phyloP scores from a whole-genome alignment of 805 yeast species.

The Hermanozyma aechmeae region DNA sequence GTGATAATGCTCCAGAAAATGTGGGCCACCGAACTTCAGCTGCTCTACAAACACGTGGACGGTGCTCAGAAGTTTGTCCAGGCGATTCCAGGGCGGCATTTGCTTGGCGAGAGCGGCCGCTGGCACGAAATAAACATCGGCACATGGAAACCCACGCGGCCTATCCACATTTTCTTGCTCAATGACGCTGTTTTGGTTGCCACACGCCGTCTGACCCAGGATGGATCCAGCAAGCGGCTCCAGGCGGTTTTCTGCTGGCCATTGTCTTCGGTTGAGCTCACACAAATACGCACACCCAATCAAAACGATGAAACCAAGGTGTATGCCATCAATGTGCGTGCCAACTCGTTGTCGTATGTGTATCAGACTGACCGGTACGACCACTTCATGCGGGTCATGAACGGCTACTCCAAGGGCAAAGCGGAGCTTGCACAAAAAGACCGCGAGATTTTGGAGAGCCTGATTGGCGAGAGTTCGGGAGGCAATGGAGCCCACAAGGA shows the following conservation, averaged over 20 bases:
- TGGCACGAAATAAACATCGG: slow-evolving; percentile 86
- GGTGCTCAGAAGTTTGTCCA: slow-evolving; percentile 81
- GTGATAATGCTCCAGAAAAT: slow-evolving; percentile 65
- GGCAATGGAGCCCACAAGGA: slow-evolving; percentile 2
- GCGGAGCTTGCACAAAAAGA: slow-evolving; percentile 35
- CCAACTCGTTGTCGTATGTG: slow-evolving; percentile 41
- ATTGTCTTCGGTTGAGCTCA: slow-evolving; percentile 46
- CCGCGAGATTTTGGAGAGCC: slow-evolving; percentile 15
- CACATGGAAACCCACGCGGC: slow-evolving; percentile 71
- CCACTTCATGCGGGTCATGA: slow-evolving; percentile 45
- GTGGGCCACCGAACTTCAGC: slow-evolving; percentile 69
- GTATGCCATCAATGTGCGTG: slow-evolving; percentile 37
- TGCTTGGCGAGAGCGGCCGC: slow-evolving; percentile 66
- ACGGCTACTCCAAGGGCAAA: slow-evolving; percentile 51
- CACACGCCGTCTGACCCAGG: slow-evolving; percentile 35
- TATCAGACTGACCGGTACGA: slow-evolving; percentile 54
- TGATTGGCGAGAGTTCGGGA: too few species aligned
- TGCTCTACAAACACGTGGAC: slow-evolving; percentile 73
- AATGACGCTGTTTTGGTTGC: slow-evolving; percentile 76
- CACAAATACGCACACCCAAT: slow-evolving; percentile 19
- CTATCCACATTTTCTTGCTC: slow-evolving; percentile 66
- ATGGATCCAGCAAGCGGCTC: slow-evolving; percentile 23
- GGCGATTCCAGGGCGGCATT: slow-evolving; percentile 70
- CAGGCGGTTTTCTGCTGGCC: slow-evolving; percentile 79
- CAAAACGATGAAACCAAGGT: slow-evolving; percentile 13